Conservation (phyloP, 306 rosid species). For the Trifolium dubium region DNA sequence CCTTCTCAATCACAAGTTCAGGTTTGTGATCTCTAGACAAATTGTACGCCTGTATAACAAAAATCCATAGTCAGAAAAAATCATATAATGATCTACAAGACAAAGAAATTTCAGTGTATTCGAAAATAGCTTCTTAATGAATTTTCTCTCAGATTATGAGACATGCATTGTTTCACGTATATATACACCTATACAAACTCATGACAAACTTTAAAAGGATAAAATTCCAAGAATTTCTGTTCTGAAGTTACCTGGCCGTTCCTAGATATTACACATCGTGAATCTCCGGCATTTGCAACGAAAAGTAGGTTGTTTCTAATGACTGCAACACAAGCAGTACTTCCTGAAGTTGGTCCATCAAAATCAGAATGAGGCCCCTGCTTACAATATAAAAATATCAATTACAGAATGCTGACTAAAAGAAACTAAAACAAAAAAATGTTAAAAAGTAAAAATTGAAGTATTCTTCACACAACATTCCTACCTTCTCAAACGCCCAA, state of each 20-base stretch:
- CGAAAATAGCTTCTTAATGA: too few relatives aligned
- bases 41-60: conserved; percentile 69
- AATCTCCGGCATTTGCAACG: conserved; percentile 97
- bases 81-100: neutral
- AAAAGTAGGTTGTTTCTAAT: conserved; percentile 68
- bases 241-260: conserved; percentile 78
- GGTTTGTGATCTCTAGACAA: conserved; percentile 94
- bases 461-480: conserved; percentile 27
- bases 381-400: conserved; percentile 30
- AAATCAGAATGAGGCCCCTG: conserved; percentile 98
- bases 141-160: too few relatives aligned
- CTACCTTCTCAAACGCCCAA: conserved; percentile 94
- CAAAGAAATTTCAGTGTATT: too few relatives aligned
- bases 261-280: conserved; percentile 91
- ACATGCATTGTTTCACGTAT: too few relatives aligned
- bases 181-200: too few relatives aligned
- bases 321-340: conserved; percentile 94
- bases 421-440: conserved; percentile 22
- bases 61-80: conserved; percentile 12
- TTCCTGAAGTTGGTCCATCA: conserved; percentile 89
- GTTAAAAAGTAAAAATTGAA: neutral
- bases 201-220: neutral
- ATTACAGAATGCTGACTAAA: conserved; percentile 7
- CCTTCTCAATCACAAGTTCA: conserved; percentile 81
- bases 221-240: conserved; percentile 10